Percentiles rank a stretch among this genome's conserved stretches.
phyloP scores from a whole-genome alignment of 345 rosid genomes.

The Linum usitatissimum region DNA sequence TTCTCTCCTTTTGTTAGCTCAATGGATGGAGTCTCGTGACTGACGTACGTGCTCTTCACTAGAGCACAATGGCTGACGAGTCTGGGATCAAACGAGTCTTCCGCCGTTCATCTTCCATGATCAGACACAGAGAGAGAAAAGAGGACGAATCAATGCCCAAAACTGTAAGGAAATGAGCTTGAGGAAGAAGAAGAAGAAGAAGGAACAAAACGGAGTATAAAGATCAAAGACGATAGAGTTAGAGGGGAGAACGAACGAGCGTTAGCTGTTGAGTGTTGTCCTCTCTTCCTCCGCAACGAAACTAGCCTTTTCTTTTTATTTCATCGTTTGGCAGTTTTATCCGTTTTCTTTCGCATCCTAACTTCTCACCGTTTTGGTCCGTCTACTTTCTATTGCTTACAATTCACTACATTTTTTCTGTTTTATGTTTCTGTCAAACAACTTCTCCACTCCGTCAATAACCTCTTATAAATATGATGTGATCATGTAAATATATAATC shows the following conservation, averaged over 20 bases:
- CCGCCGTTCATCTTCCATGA: constrained; percentile 7
- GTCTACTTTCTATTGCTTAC: too few relatives aligned
- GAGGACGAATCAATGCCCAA: neutral
- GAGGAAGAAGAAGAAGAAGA: neutral
- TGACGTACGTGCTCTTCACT: neutral
- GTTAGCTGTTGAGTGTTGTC: neutral
- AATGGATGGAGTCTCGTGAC: neutral
- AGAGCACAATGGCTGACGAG: neutral
- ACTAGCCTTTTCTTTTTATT: neutral
- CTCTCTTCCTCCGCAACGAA: neutral
- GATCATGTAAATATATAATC: too few relatives aligned
- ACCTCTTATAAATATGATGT: too few relatives aligned
- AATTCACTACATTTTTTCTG: too few relatives aligned
- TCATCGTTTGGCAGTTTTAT: neutral
- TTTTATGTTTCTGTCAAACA: too few relatives aligned
- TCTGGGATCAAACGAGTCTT: neutral
- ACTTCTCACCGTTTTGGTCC: neutral
- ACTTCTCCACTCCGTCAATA: too few relatives aligned
- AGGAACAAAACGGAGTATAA: neutral
- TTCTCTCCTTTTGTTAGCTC: neutral
- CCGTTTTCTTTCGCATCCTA: neutral
- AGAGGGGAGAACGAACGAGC: neutral
- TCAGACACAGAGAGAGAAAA: constrained; percentile 3
- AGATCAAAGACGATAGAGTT: neutral
- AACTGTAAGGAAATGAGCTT: neutral